Base-by-base conservation (phyloP, 75 land plant genomes). In the Ceratopteris richardii region DNA sequence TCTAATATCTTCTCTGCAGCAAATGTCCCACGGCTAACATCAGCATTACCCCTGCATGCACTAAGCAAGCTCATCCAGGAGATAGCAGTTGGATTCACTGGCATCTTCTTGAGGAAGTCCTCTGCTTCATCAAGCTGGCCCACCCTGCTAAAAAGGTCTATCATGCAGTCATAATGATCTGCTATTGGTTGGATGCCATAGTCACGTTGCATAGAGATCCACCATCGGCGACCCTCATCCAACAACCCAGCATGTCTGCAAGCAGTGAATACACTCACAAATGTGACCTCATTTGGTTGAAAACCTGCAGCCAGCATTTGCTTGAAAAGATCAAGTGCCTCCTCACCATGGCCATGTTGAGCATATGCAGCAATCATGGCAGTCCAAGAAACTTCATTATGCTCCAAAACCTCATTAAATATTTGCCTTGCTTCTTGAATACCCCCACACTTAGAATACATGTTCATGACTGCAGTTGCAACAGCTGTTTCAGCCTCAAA, bases 221-320 rank as follows among this genome's bases (percentile, higher is more conserved):
- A 82, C 31, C 66, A 75, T 3, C 22, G 23, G 14, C 55, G 47
- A 1, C 85, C 85, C 30, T 82, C 73, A 6, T 75, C 65, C 18
- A 82, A 68, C 41, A 77, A 33, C 20, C 85, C 81, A 9, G 81
- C 71, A 66, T 82, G 85, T 51, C 85, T 76, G 64, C 84, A 85
- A 67, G 84, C 84, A 5, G 80, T 74, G 17, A 81, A 44, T 28
- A 73, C 64, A 46, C 74, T 68, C n/a, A 78, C 29, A 57, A 76
- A 81, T 7, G 82, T 78, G 0, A 76, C 60, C 1, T 62, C 72
- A 58, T 78, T 75, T 51, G 85, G 85, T 52, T 70, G 71, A 13
- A 62, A 64, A 19, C 54, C 54, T 6, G 46, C 54, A 11, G 54
- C 19, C 33, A 31, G 66, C 80, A 85, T 81, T 48, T 66, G 41